Evolutionary conservation across 495 filamentous ascomycete species (phyloP).

Genomic region (Neurospora cerealis): DNA sequence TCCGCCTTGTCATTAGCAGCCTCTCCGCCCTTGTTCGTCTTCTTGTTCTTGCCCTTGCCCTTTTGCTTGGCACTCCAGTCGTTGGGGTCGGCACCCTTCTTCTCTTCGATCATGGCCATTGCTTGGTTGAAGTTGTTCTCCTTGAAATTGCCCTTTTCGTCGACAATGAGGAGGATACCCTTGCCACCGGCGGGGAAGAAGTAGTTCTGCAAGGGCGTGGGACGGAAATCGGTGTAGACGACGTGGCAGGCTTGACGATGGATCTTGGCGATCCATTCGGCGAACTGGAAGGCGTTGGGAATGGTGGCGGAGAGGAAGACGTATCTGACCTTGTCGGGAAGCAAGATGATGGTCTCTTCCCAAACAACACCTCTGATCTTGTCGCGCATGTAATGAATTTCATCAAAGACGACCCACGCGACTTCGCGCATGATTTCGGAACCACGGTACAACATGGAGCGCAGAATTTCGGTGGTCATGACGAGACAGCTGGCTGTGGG

Average conservation of each 20-base stretch:
- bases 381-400: slow-evolving; percentile 97
- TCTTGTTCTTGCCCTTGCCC: slow-evolving; percentile 85
- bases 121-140: slow-evolving; percentile 96
- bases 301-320: slow-evolving; percentile 99
- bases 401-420: slow-evolving; percentile 94
- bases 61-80: slow-evolving; percentile 70
- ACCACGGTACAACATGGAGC: slow-evolving; percentile 95
- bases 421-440: slow-evolving; percentile 99
- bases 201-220: slow-evolving; percentile 93
- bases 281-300: slow-evolving; percentile 98
- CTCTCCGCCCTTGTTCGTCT: slow-evolving; percentile 74
- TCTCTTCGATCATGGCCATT: slow-evolving; percentile 81
- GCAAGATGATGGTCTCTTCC: slow-evolving; percentile 96
- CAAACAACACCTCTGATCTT: slow-evolving; percentile 91
- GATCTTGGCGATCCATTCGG: slow-evolving; percentile 96
- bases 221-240: slow-evolving; percentile 96
- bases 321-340: slow-evolving; percentile 96
- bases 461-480: slow-evolving; percentile 98
- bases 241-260: slow-evolving; percentile 96
- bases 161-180: slow-evolving; percentile 88
- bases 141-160: slow-evolving; percentile 89
- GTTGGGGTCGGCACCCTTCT: slow-evolving; percentile 72
- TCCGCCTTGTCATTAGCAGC: slow-evolving; percentile 56
- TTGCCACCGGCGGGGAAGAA: slow-evolving; percentile 92
- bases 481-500: slow-evolving; percentile 95